Evolutionary conservation across 108 stramenopile genomes (phyloP), one percentile per base, ranked within the genome.

Genomic region (Epithemia pelagica): DNA sequence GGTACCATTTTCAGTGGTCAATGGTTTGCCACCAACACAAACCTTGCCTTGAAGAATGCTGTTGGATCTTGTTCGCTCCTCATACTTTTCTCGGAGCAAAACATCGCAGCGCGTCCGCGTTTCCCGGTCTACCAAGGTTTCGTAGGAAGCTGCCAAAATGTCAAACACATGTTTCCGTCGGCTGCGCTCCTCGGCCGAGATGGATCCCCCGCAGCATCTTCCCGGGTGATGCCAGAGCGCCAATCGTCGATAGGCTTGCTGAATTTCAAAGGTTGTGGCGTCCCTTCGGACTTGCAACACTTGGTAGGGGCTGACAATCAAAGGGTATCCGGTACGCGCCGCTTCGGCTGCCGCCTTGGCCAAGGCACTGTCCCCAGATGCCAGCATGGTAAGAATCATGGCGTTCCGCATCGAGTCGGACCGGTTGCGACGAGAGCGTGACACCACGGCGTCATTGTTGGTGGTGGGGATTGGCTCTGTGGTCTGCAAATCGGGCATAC

Each of bases 161-260:
- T 68, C 67, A 69, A 82, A 82, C 32, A 74, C 31, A 30, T 70
- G 62, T 7, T 53, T 46, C 30, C 67, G 62, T 55, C 67, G 59
- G 23, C 29, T 15, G 31, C 62, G 69, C 51, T 73, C 55, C 32
- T 30, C 23, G n/a, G 32, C 23, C 0, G 28, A 51, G 15, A 46
- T 46, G 37, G 37, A 5, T 46, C 37, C 37, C 5, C 37, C 37
- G 15, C 37, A 46, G 15, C 37, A 46, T n/a, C 82, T 61, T 21
- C 76, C 68, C 18, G 78, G 78, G 59, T 83, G 82, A 67, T 79
- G 37, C 58, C 64, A 74, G 15, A 83, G 59, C 10, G 78, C 82
- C 59, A 79, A 67, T 46, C 73, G 71, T 15, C 73, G 75, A 61
- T 79, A 83, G 15, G 78, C 52, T 25, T 74, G 52, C 27, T 59